A percentile compares a stretch with the other conserved stretches of the same genome.
Conservation (phyloP, 257 asterid genomes). For the Solanum paucissectum region DNA sequence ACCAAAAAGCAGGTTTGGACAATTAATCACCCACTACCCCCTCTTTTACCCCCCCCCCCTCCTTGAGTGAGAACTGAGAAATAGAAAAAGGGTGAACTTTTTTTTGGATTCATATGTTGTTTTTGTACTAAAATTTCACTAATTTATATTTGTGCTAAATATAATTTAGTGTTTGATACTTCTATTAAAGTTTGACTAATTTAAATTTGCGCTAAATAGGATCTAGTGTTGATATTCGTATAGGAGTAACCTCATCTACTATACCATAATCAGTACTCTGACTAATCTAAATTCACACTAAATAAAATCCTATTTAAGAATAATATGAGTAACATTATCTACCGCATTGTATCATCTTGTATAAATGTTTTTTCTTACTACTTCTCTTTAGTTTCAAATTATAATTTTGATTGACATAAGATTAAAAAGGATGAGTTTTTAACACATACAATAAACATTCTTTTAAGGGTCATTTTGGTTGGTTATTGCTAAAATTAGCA, state of each 20-base stretch:
- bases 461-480: not conserved
- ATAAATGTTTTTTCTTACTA: not conserved
- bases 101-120: not conserved
- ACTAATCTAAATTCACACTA: not conserved
- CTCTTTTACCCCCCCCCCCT: not conserved
- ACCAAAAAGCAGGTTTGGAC: constrained; percentile 46
- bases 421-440: not conserved
- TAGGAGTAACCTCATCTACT: too few relatives aligned
- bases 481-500: not conserved
- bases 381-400: not conserved
- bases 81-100: not conserved
- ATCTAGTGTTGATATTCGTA: too few relatives aligned
- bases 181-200: rapidly evolving
- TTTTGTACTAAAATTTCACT: not conserved
- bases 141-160: too few relatives aligned
- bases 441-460: not conserved
- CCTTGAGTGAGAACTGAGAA: not conserved
- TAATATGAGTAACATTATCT: not conserved
- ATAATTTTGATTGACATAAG: not conserved
- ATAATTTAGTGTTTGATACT: too few relatives aligned
- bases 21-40: constrained; percentile 8
- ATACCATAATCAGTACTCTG: too few relatives aligned
- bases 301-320: too few relatives aligned
- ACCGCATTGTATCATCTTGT: not conserved
- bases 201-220: rapidly evolving